Base-by-base conservation (phyloP, 2,329 filamentous ascomycete species). In the Celoporthe dispersa region DNA sequence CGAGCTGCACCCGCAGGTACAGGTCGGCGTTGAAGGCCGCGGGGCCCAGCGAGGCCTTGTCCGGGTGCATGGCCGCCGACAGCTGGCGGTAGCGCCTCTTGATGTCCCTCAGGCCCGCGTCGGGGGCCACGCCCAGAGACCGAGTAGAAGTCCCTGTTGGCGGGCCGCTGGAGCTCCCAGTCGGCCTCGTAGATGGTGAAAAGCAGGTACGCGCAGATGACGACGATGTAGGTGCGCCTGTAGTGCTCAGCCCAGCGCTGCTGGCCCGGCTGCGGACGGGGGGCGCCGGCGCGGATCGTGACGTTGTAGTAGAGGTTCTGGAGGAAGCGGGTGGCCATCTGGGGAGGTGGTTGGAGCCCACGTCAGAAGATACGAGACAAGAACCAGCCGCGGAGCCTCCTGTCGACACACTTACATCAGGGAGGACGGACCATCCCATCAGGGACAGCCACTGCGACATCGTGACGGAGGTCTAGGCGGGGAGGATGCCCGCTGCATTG, bases 131-230 rank as follows among this genome's bases (percentile, higher is more conserved):
- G 48, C 89, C 89, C 0, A 99, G 87, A n/a, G 73, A 91, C 87
- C 62, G 88, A 84, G 82, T 98, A 98, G 83, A 92, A 97, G 79
- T 93, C 90, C 25, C 91, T 65, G 68, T 57, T 90, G 1, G 85
- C 83, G 16, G 61, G 25, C 60, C 86, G 83, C 73, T 89, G 91
- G 37, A 97, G 86, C 73, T 93, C 90, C 83, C 92, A 90, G 85
- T 97, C 93, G 76, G 94, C 92, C 82, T 98, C 95, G 83, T 94
- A 96, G 76, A 98, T 89, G 62, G 94, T 97, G 85, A 97, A 98
- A 73, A 91, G 82, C 51, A 98, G 92, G 82, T 98, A 99, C 71
- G 88, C 82, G 64, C 91, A 84, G 65, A 98, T 91, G 76, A 98
- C 93, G 75, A 91, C 84, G 77, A 95, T 91, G 79, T 96, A 90